phyloP scores from a whole-genome alignment of 1,284 basidiomycete species.

The Spongispora temasekensis region DNA sequence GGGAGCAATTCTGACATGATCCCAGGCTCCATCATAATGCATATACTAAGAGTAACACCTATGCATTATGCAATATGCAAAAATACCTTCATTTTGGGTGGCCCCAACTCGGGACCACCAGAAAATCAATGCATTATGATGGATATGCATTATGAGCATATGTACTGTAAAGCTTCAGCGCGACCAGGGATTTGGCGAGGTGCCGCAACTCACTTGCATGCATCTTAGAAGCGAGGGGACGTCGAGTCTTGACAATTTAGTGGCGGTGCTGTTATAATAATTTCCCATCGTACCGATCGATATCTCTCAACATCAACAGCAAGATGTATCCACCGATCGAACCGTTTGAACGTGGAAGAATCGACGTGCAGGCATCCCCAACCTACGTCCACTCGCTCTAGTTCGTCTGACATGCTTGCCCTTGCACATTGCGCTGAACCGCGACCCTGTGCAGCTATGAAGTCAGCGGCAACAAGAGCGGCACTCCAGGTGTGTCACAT shows the following conservation, averaged over 20 bases:
- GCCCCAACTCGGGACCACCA: too few species aligned
- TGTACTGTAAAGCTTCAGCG: too few species aligned
- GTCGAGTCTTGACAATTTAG: constrained; percentile 24
- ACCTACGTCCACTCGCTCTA: constrained; percentile 72
- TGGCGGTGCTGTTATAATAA: background rate
- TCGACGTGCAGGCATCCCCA: constrained; percentile 61
- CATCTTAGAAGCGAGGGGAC: constrained; percentile 28
- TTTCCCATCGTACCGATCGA: constrained; percentile 26
- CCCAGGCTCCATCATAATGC: too few species aligned
- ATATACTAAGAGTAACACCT: too few species aligned
- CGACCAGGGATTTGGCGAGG: background rate
- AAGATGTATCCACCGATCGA: constrained; percentile 61
- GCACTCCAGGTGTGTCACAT: constrained; percentile 63
- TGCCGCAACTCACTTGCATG: constrained; percentile 22
- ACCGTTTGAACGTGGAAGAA: constrained; percentile 64
- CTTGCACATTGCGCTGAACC: constrained; percentile 4
- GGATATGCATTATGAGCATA: too few species aligned
- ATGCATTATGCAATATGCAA: too few species aligned
- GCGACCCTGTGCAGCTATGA: constrained; percentile 68
- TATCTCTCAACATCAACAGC: constrained; percentile 14
- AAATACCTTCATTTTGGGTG: too few species aligned
- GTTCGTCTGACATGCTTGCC: constrained; percentile 46
- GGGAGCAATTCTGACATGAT: too few species aligned
- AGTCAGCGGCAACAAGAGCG: constrained; percentile 74
- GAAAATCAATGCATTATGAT: too few species aligned